phyloP scores from a whole-genome alignment of 768 basidiomycete genomes.

The Termitomyces sp. region DNA sequence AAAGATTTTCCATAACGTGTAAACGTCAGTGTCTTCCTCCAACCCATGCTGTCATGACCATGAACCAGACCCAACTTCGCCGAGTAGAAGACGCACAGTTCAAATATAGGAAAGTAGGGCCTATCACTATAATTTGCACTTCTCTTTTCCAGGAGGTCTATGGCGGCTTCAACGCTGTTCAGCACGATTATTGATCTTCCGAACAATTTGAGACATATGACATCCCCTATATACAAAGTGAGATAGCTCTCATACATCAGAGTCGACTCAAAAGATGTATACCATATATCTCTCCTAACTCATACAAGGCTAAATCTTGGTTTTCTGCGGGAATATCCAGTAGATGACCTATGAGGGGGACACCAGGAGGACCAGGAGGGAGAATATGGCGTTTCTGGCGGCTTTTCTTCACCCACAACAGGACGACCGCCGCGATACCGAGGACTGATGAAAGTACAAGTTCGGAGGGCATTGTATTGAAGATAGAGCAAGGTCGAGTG shows the following conservation, averaged over 20 bases:
- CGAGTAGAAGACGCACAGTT: not conserved
- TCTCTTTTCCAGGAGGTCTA: not conserved
- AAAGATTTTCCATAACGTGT: not conserved
- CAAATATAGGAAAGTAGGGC: not conserved
- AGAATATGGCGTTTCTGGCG: not conserved
- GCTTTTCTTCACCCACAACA: not conserved
- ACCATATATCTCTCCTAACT: slow-evolving; percentile 29
- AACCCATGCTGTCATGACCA: not conserved
- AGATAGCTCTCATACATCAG: not conserved
- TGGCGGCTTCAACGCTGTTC: not conserved
- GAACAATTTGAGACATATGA: not conserved
- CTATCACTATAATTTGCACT: not conserved
- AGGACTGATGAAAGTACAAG: not conserved
- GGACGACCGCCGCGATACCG: not conserved
- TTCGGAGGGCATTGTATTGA: not conserved
- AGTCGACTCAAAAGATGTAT: not conserved
- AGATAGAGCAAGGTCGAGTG: not conserved
- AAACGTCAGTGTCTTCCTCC: not conserved
- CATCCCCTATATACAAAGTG: slow-evolving; percentile 15
- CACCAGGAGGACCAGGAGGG: slow-evolving; percentile 31
- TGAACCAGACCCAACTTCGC: not conserved
- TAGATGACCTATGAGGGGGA: slow-evolving; percentile 26
- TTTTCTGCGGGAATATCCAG: slow-evolving; percentile 20
- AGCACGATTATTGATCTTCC: not conserved
- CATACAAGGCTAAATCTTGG: slow-evolving; percentile 19